A percentile compares a stretch with the other conserved stretches of the same genome.
phyloP scores from a whole-genome alignment of 495 filamentous ascomycete genomes.

The Monascus purpureus region DNA sequence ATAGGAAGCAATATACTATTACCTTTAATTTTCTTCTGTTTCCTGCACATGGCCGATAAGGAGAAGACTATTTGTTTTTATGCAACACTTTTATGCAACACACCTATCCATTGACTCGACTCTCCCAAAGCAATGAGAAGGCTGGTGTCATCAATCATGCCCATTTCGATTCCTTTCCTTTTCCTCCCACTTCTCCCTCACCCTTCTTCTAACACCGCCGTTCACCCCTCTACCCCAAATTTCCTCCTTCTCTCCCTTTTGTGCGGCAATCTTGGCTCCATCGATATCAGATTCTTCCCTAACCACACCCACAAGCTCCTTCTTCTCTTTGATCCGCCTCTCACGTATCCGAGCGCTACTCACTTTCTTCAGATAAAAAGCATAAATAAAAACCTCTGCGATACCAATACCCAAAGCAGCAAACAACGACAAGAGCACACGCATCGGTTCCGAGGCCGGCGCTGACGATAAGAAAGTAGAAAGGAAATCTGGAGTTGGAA shows the following conservation, averaged over 20 bases:
- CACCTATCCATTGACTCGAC: too few species aligned
- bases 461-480: slow-evolving; percentile 27
- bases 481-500: slow-evolving; percentile 32
- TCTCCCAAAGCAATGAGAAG: too few species aligned
- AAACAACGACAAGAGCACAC: slow-evolving; percentile 25
- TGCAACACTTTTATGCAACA: too few species aligned
- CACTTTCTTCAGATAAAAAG: slow-evolving; percentile 68
- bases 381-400: slow-evolving; percentile 80
- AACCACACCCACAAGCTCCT: slow-evolving; percentile 49
- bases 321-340: slow-evolving; percentile 50
- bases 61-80: too few species aligned
- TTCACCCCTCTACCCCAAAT: slow-evolving; percentile 35
- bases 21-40: too few species aligned
- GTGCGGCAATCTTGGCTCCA: slow-evolving; percentile 1
- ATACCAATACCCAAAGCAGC: slow-evolving; percentile 50
- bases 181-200: slow-evolving; percentile 30
- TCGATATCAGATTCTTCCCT: slow-evolving; percentile 7
- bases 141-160: neutral
- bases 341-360: slow-evolving; percentile 55
- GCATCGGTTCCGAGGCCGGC: slow-evolving; percentile 16
- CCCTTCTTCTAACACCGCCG: slow-evolving; percentile 30
- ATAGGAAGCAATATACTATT: too few species aligned
- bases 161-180: slow-evolving; percentile 9
- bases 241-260: slow-evolving; percentile 18
- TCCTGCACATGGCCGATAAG: too few species aligned